Percentiles rank a stretch among this genome's conserved stretches.
These are phyloP conservation scores for Lablab purpureus DNA, from an alignment of 306 rosid genomes.

Conservation along the genomic window DNA sequence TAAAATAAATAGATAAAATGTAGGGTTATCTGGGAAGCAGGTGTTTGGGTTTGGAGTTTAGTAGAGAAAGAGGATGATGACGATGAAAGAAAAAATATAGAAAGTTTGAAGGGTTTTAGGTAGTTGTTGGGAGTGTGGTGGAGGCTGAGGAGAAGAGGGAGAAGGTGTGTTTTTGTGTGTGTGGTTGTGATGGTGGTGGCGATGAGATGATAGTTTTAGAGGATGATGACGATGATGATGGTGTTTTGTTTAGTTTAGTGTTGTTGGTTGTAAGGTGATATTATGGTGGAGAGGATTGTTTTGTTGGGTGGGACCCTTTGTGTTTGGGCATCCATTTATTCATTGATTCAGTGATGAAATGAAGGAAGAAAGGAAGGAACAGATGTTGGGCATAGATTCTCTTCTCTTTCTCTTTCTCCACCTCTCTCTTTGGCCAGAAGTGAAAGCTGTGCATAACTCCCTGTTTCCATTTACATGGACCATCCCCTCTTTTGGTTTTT, in stretches of 20 bases:
- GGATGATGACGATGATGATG: neutral
- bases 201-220: neutral
- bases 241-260: neutral
- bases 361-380: constrained; percentile 7
- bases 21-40: constrained; percentile 10
- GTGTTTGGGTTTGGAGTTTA: constrained; percentile 42
- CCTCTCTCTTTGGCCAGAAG: neutral
- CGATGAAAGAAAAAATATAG: neutral
- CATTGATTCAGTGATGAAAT: neutral
- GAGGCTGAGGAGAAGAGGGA: neutral
- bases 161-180: neutral
- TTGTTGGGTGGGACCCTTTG: constrained; percentile 46
- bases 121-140: constrained; percentile 41
- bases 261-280: neutral
- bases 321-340: constrained; percentile 40
- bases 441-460: neutral
- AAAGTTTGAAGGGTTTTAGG: constrained; percentile 34
- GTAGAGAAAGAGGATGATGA: constrained; percentile 5
- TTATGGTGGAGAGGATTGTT: constrained; percentile 16
- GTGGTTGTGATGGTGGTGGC: neutral
- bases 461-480: neutral
- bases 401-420: neutral
- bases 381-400: constrained; percentile 47
- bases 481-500: neutral
- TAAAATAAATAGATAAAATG: neutral